Evolutionary conservation across 129 eudicot genomes (phyloP), one percentile per base, ranked within the genome.

Genomic region (Sambucus nigra): DNA sequence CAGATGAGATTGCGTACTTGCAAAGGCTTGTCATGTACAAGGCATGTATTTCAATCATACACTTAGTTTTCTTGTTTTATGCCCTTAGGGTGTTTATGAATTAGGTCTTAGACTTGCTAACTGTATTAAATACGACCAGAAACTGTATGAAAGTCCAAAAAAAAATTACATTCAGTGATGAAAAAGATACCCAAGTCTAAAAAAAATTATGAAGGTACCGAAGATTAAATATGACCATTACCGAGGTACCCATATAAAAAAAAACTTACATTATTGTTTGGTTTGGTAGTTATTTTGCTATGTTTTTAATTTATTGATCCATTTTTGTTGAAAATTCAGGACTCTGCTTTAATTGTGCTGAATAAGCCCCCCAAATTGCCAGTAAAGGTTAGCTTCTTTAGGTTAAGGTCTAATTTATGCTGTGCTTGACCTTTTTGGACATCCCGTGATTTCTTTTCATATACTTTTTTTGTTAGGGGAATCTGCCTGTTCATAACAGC

Each of bases 331-430:
- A 50, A 64, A 66, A 65, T 68, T 19, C 69, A 88, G 97, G 97
- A 88, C 70, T 59, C 97, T 56, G 92, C 95, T 57, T 60, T 88
- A 52, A 71, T 88, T 51, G 80, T 88, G 60, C 71, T 88, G 7
- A 88, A 88, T 60, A 88, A 88, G 70, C 97, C 97, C 38, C 97
- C 97, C 27, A 88, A 81, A 41, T 73, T 88, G 56, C 97, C 97
- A 1, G 74, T 88, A 51, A 81, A 84, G 95, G 97, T 88, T 71
- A 49, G 79, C 32, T 45, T 24, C 62, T 60, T 31, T 18, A n/a
- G 20, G 40, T 23, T 54, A 51, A 31, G 4, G 14, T 11, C 5
- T 27, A n/a, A n/a, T n/a, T n/a, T n/a, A n/a, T n/a, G n/a, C n/a
- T n/a, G n/a, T n/a, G 6, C 57, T 39, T 53, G 55, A 15, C 38